Evolutionary conservation across 116 monocot species (phyloP).

Genomic region (Phalaenopsis hybrid): DNA sequence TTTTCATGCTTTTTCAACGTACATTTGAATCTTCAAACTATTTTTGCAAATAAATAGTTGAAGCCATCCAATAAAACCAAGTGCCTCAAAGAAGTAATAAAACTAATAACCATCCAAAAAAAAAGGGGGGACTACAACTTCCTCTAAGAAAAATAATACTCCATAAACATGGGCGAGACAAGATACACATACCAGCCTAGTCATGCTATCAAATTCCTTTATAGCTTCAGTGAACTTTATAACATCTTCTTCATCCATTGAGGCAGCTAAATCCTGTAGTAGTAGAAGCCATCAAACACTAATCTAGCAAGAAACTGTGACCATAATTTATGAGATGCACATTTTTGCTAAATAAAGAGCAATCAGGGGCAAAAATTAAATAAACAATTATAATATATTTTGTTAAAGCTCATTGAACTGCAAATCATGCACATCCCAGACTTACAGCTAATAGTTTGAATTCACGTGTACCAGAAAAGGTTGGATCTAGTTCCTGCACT

Average conservation of each 20-base stretch:
- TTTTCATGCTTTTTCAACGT: not conserved
- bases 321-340: not conserved
- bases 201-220: constrained; percentile 86
- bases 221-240: constrained; percentile 66
- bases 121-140: not conserved
- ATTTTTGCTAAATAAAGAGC: not conserved
- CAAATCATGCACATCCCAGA: not conserved
- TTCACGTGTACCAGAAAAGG: constrained; percentile 83
- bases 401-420: not conserved
- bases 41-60: not conserved
- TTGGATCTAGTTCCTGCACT: constrained; percentile 76
- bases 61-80: not conserved
- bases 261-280: constrained; percentile 64
- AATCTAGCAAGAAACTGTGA: not conserved
- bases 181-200: constrained; percentile 45
- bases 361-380: too few relatives aligned
- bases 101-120: not conserved
- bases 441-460: constrained; percentile 78
- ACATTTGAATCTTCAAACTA: not conserved
- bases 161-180: not conserved
- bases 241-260: constrained; percentile 79
- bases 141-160: not conserved
- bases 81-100: not conserved
- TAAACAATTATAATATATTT: too few relatives aligned
- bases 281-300: not conserved